Evolutionary conservation across 352 stramenopile genomes (phyloP), one percentile per base, ranked within the genome.

Genomic region (Globisporangium cylindrosporum): DNA sequence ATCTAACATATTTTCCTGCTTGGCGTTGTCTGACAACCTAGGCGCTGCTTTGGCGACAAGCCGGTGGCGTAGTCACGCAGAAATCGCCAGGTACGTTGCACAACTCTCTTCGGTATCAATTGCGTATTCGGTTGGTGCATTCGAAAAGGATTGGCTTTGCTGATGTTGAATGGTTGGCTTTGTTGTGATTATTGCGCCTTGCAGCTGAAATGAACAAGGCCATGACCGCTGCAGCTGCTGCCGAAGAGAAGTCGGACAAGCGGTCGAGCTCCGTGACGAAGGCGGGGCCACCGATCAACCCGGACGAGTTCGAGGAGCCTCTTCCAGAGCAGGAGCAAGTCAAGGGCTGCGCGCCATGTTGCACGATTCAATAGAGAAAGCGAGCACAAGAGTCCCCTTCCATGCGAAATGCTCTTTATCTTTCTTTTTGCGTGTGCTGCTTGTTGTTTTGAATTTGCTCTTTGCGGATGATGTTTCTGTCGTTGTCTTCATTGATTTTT

Each of bases 21-120:
- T 8, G 14, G 27, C 32, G 0, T 18, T 62, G 36, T 5, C 62
- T 15, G n/a, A 7, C n/a, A 51, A 9, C 43, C 18, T 24, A 90
- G 79, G 88, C 88, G 29, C 72, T 95, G 61, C 68, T 95, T 59
- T 95, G 88, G 88, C 85, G 88, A 38, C 88, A 95, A 70, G 83
- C 86, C 2, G 88, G 88, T 2, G 82, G 82, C 53, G 73, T 94
- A 2, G 86, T 95, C 34, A 91, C 83, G 36, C 86, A 93, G 70
- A 92, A 93, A 63, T 90, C 85, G 6, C 82, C 84, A 36, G 80
- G 69, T 73, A 84, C 34, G 73, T 84, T 20, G 38, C 38, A 46
- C 12, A 46, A 46, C 15, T n/a, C 15, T 20, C 32, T 24, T 15
- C 32, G n/a, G n/a, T 55, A 27, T 6, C 6, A 29, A 27, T 6